phyloP scores from a whole-genome alignment of 140 eudicot species.

The Erigeron philadelphicus region DNA sequence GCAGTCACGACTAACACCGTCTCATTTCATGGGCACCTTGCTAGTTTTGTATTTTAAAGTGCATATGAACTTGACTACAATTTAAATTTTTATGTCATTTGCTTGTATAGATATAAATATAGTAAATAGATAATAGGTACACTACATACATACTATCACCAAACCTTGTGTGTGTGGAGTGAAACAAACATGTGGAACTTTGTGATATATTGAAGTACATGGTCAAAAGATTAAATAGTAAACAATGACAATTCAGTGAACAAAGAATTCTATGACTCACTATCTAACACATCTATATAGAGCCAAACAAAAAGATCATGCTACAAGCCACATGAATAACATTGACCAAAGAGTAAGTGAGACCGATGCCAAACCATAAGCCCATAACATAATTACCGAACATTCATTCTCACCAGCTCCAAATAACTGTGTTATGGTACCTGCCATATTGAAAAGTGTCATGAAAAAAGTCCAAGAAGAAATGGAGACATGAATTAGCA shows the following conservation, averaged over 20 bases:
- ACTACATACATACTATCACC: too few relatives aligned
- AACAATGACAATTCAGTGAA: background rate
- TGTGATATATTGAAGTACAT: too few relatives aligned
- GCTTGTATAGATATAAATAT: too few relatives aligned
- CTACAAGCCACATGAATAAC: conserved; percentile 65
- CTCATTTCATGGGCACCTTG: too few relatives aligned
- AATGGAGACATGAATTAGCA: background rate
- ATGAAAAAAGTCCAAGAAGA: background rate
- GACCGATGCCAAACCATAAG: conserved; percentile 55
- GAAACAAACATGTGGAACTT: too few relatives aligned
- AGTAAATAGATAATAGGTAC: too few relatives aligned
- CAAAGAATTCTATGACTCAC: background rate
- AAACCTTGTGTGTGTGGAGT: too few relatives aligned
- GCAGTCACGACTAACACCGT: too few relatives aligned
- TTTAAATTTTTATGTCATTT: too few relatives aligned
- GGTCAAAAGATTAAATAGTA: too few relatives aligned
- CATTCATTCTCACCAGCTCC: conserved; percentile 84
- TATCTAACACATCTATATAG: background rate
- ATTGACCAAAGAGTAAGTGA: conserved; percentile 70
- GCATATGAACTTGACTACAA: too few relatives aligned
- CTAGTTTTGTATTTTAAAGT: too few relatives aligned
- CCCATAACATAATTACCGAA: conserved; percentile 73
- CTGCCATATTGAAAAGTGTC: conserved; percentile 26
- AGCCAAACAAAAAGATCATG: conserved; percentile 23
- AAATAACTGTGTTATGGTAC: conserved; percentile 63